Percentiles rank a stretch among this genome's conserved stretches.
These are phyloP conservation scores for Yamadazyma endophytica DNA, from an alignment of 805 yeast genomes.

Conservation along the genomic window DNA sequence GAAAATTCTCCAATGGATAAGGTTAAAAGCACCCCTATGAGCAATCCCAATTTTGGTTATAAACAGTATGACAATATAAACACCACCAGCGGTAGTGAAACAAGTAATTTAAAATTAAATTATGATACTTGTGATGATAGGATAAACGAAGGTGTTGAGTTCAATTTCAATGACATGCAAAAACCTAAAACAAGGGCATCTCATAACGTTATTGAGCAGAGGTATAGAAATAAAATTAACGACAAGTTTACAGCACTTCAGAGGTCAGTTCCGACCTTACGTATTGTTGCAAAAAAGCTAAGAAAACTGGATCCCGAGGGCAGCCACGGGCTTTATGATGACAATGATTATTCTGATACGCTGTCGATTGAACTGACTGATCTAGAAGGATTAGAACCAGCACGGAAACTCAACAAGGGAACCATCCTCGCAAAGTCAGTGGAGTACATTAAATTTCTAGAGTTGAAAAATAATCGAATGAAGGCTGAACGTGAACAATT, in stretches of 20 bases:
- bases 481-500: slow-evolving; percentile 51
- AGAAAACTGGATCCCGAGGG: slow-evolving; percentile 11
- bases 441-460: slow-evolving; percentile 73
- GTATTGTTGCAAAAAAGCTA: slow-evolving; percentile 24
- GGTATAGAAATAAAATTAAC: slow-evolving; percentile 41
- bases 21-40: not conserved
- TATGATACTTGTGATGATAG: too few relatives aligned
- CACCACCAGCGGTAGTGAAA: not conserved
- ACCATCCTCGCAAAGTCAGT: slow-evolving; percentile 73
- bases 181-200: slow-evolving; percentile 28
- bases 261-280: slow-evolving; percentile 35
- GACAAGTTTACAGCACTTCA: slow-evolving; percentile 37
- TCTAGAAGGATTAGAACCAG: slow-evolving; percentile 73
- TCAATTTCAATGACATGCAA: too few relatives aligned
- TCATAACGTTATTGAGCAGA: slow-evolving; percentile 40
- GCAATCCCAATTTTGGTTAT: not conserved
- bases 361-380: slow-evolving; percentile 23
- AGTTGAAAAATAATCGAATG: slow-evolving; percentile 51
- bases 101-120: too few relatives aligned
- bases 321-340: slow-evolving; percentile 10
- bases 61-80: not conserved
- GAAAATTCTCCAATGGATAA: too few relatives aligned
- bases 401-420: slow-evolving; percentile 72
- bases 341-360: slow-evolving; percentile 11
- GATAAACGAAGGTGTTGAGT: too few relatives aligned